phyloP scores from a whole-genome alignment of 768 basidiomycete species.

The Macrolepiota dolichaula region DNA sequence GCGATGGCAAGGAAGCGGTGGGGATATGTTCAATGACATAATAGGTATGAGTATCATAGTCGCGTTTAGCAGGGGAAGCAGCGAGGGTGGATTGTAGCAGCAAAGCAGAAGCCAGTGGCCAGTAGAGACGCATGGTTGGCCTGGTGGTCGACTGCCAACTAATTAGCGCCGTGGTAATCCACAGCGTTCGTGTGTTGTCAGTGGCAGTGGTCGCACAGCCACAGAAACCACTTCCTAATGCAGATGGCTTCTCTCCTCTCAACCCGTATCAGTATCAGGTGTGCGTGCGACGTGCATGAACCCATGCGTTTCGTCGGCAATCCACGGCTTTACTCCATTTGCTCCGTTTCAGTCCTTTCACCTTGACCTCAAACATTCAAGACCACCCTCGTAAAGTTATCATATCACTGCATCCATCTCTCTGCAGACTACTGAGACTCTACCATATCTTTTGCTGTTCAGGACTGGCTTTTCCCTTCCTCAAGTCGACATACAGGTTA shows the following conservation, averaged over 20 bases:
- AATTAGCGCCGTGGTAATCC: background rate
- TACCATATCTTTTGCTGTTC: too few species aligned
- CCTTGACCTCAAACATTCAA: background rate
- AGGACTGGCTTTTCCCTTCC: too few species aligned
- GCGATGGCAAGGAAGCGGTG: slow-evolving; percentile 33
- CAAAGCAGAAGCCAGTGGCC: slow-evolving; percentile 17
- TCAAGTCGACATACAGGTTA: background rate
- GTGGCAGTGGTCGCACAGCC: slow-evolving; percentile 10
- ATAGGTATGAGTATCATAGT: slow-evolving; percentile 71
- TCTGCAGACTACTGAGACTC: too few species aligned
- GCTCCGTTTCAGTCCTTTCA: background rate
- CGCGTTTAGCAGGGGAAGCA: slow-evolving; percentile 40
- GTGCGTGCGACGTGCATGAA: background rate
- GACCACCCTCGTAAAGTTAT: background rate
- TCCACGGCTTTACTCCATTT: background rate
- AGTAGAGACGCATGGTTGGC: slow-evolving; percentile 28
- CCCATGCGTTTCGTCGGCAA: background rate
- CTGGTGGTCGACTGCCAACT: slow-evolving; percentile 27
- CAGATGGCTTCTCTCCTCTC: background rate
- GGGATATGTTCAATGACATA: slow-evolving; percentile 75
- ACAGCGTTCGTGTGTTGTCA: background rate
- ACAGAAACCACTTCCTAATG: slow-evolving; percentile 1
- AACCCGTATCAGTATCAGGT: background rate
- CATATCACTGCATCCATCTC: background rate
- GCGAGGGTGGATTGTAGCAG: slow-evolving; percentile 21